Evolutionary conservation across 2,329 filamentous ascomycete genomes (phyloP), one percentile per base, ranked within the genome.

Genomic region (Coniochaeta sp.): DNA sequence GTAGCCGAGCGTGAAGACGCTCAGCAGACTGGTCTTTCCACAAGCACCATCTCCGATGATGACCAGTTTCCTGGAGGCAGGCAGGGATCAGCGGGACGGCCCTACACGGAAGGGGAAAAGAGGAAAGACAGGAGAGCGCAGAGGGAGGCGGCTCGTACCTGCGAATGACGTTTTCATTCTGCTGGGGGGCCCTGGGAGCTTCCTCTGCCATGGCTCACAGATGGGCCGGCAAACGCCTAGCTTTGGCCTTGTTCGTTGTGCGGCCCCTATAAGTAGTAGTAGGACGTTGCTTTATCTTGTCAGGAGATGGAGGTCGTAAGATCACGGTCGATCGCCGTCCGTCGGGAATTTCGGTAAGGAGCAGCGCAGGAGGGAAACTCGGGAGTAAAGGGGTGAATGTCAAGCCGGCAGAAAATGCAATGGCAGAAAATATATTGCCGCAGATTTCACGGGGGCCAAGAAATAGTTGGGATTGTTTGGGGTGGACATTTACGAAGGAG

Each of bases 1-100:
- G 77, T 97, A 98, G 61, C 95, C 95, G 59, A 99, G 82, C 38
- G 95, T 99, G 76, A 99, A 99, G 67, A 99, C 95, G 73, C 93
- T 97, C 66, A 99, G 81, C 69, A 99, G 79, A 86, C 91, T 96
- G 58, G 95, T 99, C 81, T 99, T 99, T 70, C 95, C 95, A 77
- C 95, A 99, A 67, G 95, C 95, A 80, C 95, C 95, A 59, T 97
- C 93, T 63, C 93, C 93, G 70, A 97, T 96, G 68, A 97, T 97
- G 70, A 97, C 93, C 71, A 97, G 82, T 79, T 97, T 97, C 81
- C 93, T 96, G n/a, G 19, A 36, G 54, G n/a, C n/a, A 55, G 58
- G 16, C 38, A 28, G 19, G 26, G 14, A 34, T 58, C 59, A 58
- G 32, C 26, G 26, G n/a, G 57, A 47, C 24, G 9, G 19, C 3